These are phyloP conservation scores for Sutorius australiensis DNA, from an alignment of 768 basidiomycete species.

Conservation along the genomic window DNA sequence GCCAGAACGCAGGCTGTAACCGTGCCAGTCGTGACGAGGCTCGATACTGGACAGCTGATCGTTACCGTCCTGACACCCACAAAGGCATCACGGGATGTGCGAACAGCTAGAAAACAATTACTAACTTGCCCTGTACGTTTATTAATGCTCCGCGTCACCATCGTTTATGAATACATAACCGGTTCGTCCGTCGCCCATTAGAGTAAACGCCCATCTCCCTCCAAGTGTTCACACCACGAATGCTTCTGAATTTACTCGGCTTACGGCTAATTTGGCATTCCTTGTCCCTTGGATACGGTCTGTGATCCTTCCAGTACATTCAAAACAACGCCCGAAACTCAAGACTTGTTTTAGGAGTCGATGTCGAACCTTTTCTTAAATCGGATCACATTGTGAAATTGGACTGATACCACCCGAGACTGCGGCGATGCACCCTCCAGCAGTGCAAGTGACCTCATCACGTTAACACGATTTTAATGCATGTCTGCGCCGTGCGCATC, in stretches of 20 bases:
- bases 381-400: conserved; percentile 2
- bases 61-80: not conserved
- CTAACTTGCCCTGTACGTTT: not conserved
- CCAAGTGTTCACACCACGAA: not conserved
- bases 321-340: conserved; percentile 2
- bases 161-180: conserved; percentile 2
- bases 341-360: not conserved
- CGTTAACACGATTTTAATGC: conserved; percentile 31
- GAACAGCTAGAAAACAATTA: conserved; percentile 2
- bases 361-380: conserved; percentile 6
- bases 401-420: conserved; percentile 10
- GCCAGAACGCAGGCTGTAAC: not conserved
- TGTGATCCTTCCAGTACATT: not conserved
- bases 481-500: conserved; percentile 23
- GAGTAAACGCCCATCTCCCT: conserved; percentile 1
- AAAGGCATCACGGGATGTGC: conserved; percentile 2
- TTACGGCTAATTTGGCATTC: not conserved
- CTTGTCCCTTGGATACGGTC: conserved; percentile 3
- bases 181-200: conserved; percentile 1
- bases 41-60: not conserved
- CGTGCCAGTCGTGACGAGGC: not conserved
- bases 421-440: conserved; percentile 19
- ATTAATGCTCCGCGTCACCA: conserved; percentile 1
- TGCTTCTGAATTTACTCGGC: conserved; percentile 4
- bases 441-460: conserved; percentile 28